phyloP scores from a whole-genome alignment of 2,329 filamentous ascomycete genomes.

The Talaromyces atroroseus region DNA sequence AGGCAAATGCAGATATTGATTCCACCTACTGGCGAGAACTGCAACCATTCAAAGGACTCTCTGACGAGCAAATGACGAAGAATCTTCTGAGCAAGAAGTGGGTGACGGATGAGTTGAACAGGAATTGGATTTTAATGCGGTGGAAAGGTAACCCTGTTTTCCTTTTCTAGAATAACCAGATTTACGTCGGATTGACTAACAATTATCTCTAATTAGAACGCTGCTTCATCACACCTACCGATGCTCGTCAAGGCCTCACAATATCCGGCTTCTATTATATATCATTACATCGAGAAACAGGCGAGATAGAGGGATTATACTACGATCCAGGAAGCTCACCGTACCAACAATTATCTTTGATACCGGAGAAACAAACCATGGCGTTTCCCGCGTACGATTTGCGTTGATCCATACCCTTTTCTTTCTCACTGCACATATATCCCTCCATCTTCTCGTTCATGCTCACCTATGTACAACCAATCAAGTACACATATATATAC shows the following conservation, averaged over 20 bases:
- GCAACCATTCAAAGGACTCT: constrained; percentile 43
- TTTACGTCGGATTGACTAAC: not conserved
- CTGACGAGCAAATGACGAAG: constrained; percentile 40
- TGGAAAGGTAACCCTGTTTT: constrained; percentile 41
- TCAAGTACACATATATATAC: not conserved
- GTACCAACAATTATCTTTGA: constrained; percentile 43
- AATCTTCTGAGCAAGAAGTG: constrained; percentile 42
- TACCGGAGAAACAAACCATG: constrained; percentile 37
- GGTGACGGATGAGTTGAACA: constrained; percentile 36
- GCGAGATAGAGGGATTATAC: constrained; percentile 45
- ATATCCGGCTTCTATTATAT: constrained; percentile 50
- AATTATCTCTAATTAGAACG: constrained; percentile 30
- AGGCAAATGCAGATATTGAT: constrained; percentile 42
- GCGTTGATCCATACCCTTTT: constrained; percentile 21
- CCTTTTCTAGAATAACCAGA: not conserved
- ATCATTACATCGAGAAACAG: constrained; percentile 41
- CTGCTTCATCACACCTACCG: constrained; percentile 45
- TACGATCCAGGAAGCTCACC: constrained; percentile 47
- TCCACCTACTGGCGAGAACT: constrained; percentile 46
- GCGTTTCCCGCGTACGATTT: constrained; percentile 39
- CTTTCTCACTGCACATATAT: not conserved
- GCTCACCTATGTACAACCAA: not conserved
- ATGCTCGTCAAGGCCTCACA: constrained; percentile 43
- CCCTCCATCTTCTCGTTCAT: not conserved
- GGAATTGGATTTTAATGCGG: constrained; percentile 47